Percentiles rank a stretch among this genome's conserved stretches.
Evolutionary conservation across 1,139 yeast genomes (phyloP).

Genomic region (Scheffersomyces stambukii): DNA sequence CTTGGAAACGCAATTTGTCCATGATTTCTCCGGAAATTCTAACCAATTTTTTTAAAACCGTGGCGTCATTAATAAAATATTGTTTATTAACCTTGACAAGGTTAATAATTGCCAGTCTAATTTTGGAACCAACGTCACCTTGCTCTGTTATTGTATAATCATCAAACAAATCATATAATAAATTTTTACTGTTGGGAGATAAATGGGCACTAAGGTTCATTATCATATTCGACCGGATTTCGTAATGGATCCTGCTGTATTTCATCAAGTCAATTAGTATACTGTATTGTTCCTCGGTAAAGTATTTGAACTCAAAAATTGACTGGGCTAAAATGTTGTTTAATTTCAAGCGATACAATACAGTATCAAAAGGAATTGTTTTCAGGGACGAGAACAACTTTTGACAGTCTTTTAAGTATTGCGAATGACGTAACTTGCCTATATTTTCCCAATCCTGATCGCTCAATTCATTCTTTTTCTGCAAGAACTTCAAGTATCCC

Average conservation of each 20-base stretch:
- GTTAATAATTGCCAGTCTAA: constrained; percentile 47
- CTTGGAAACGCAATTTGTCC: constrained; percentile 24
- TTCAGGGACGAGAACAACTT: constrained; percentile 14
- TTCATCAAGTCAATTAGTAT: constrained; percentile 15
- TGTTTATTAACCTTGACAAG: constrained; percentile 17
- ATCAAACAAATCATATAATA: constrained; percentile 31
- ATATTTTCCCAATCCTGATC: constrained; percentile 16
- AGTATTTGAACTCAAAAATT: constrained; percentile 22
- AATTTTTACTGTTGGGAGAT: constrained; percentile 52
- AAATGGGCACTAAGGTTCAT: constrained; percentile 11
- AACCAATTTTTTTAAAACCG: constrained; percentile 33
- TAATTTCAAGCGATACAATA: constrained; percentile 22
- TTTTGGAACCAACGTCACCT: constrained; percentile 78
- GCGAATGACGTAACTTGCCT: constrained; percentile 15
- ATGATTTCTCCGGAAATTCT: constrained; percentile 47
- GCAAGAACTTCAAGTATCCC: constrained; percentile 20
- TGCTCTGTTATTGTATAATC: constrained; percentile 67
- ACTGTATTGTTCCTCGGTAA: constrained; percentile 8
- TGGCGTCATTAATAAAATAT: constrained; percentile 3
- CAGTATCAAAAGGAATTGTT: constrained; percentile 14
- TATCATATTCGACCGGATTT: constrained; percentile 22
- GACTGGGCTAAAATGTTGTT: constrained; percentile 27
- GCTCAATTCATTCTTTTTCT: constrained; percentile 1
- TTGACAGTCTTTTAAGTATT: constrained; percentile 18
- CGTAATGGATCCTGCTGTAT: constrained; percentile 19